These are phyloP conservation scores for Aspergillus sp. DNA, from an alignment of 2,329 filamentous ascomycete genomes.

Conservation along the genomic window DNA sequence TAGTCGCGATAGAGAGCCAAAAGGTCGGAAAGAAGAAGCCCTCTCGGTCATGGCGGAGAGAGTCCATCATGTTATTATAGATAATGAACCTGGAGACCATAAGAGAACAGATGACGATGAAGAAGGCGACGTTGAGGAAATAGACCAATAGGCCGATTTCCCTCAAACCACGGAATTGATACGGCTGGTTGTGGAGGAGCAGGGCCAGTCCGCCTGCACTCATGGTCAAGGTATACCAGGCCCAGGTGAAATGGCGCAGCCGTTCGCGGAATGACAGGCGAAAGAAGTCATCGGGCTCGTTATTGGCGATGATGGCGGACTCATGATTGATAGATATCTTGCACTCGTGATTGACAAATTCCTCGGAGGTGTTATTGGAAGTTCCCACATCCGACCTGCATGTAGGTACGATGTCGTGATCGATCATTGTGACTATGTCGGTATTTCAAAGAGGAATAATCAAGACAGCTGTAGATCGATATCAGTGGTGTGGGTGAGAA, in stretches of 20 bases:
- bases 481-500: no score
- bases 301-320: conserved; percentile 9
- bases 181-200: conserved; percentile 57
- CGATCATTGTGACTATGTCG: no score
- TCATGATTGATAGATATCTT: no score
- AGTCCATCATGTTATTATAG: conserved; percentile 50
- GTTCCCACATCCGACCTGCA: no score
- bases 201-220: conserved; percentile 68
- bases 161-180: conserved; percentile 58
- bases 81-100: conserved; percentile 60
- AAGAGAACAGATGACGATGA: conserved; percentile 49
- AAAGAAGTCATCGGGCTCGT: conserved; percentile 14
- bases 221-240: conserved; percentile 75
- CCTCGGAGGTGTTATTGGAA: no score
- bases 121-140: conserved; percentile 63
- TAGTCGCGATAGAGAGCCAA: conserved; percentile 63
- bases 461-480: no score
- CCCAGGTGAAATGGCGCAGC: conserved; percentile 58
- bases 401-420: no score
- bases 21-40: conserved; percentile 69
- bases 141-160: conserved; percentile 65
- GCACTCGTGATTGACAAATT: no score
- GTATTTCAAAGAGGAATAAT: no score
- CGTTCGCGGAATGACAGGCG: conserved; percentile 18
- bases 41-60: conserved; percentile 61